Evolutionary conservation across 768 basidiomycete species (phyloP), one percentile per base, ranked within the genome.

Genomic region (Pleurotus platypus): DNA sequence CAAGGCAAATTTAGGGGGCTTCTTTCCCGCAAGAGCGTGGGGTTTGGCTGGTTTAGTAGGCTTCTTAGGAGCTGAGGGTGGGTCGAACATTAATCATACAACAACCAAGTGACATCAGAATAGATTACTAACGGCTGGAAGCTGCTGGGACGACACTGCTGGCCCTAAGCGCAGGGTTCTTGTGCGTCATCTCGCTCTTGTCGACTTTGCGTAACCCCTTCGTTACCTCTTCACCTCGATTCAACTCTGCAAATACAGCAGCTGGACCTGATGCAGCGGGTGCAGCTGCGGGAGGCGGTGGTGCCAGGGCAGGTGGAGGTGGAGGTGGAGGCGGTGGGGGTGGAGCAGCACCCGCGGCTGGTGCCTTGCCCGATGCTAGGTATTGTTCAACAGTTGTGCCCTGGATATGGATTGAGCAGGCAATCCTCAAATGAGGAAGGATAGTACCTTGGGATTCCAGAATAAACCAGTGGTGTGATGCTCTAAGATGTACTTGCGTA

Each of bases 141-240:
- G 74, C 67, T 1, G 72, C 66, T 47, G 78, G 73, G 63, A 78
- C 74, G 56, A 70, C 64, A 69, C 78, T 66, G 78, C 85, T 63
- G 77, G 91, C 83, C 27, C 97, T 76, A 38, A 99, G 73, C 8
- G 85, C 81, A 0, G 97, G 96, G 66, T 99, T 98, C 80, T 99
- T 98, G 78, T 99, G 97, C 2, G 94, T 98, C 94, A 96, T 95
- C 70, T 98, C 89, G 61, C 91, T 94, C 77, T 86, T 89, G 67
- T 94, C 92, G 26, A 99, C 97, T 70, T 97, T 98, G 62, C 89
- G 86, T 63, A 99, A 70, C 9, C 90, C 87, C 67, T 90, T 91
- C 5, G 96, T 98, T 35, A 99, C 87, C 3, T 88, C 86, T 60
- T 86, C 90, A 0, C 96, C 95, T 42, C 88, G 82, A 67, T 98